Evolutionary conservation across 2,329 filamentous ascomycete genomes (phyloP).

Genomic region (Cryphonectria japonica): DNA sequence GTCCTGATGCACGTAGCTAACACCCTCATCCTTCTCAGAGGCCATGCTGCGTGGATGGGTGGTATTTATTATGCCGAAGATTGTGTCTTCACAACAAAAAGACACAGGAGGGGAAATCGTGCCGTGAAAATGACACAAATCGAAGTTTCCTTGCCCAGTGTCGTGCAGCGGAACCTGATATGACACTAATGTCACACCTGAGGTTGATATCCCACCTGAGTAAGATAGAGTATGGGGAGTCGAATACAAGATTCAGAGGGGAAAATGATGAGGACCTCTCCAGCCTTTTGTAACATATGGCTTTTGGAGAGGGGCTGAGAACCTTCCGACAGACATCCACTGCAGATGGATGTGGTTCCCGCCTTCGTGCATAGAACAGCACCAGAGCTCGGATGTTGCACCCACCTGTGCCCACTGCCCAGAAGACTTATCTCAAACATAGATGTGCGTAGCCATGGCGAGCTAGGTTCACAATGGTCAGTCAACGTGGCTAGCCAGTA

Average conservation of each 20-base stretch:
- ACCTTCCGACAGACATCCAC: background rate
- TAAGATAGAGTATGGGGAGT: background rate
- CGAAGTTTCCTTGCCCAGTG: background rate
- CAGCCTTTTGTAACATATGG: background rate
- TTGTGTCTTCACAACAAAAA: slow-evolving; percentile 5
- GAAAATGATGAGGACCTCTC: background rate
- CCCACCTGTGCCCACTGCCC: background rate
- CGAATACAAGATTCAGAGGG: background rate
- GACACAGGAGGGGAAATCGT: background rate
- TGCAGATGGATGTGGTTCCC: background rate
- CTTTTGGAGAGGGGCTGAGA: background rate
- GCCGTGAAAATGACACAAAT: background rate
- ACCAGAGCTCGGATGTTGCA: slow-evolving; percentile 2
- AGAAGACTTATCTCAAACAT: background rate
- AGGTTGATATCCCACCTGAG: background rate
- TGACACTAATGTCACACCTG: background rate
- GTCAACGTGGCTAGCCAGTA: background rate
- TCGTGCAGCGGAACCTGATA: background rate
- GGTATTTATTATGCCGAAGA: background rate
- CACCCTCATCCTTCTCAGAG: slow-evolving; percentile 20
- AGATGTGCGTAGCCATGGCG: background rate
- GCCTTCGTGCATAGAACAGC: background rate
- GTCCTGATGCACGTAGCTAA: slow-evolving; percentile 19
- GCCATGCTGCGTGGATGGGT: background rate
- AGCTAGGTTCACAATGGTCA: background rate